phyloP scores from a whole-genome alignment of 192 early-diverging fungal species.

The Jimgerdemannia lactiflua region DNA sequence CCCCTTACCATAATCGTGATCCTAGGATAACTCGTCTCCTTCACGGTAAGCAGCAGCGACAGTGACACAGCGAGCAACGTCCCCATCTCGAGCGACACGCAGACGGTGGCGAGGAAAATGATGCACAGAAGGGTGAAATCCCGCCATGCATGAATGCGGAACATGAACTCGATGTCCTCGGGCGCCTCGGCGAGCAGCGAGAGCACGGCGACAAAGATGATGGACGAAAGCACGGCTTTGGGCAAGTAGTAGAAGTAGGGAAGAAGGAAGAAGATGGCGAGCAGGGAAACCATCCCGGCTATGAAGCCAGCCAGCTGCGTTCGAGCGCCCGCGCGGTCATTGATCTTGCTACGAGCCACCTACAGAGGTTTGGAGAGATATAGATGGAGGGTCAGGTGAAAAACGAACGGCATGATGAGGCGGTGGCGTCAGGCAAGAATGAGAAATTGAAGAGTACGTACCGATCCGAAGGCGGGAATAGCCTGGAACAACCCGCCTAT shows the following conservation, averaged over 20 bases:
- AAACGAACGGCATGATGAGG: no score
- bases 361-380: constrained; percentile 68
- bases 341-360: constrained; percentile 89
- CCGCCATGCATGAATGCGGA: constrained; percentile 70
- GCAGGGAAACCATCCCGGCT: constrained; percentile 67
- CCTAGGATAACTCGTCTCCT: constrained; percentile 83
- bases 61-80: constrained; percentile 88
- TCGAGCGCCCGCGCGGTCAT: constrained; percentile 87
- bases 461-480: constrained; percentile 35
- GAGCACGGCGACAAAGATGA: constrained; percentile 82
- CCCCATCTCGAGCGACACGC: constrained; percentile 89
- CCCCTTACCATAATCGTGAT: constrained; percentile 66
- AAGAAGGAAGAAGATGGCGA: constrained; percentile 80
- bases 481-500: constrained; percentile 72
- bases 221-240: constrained; percentile 50
- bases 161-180: constrained; percentile 77
- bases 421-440: no score
- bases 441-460: constrained; percentile 1
- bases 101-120: constrained; percentile 89
- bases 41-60: constrained; percentile 88
- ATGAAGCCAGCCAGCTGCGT: constrained; percentile 90
- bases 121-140: constrained; percentile 82
- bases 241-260: constrained; percentile 49
- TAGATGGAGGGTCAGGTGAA: no score
- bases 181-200: constrained; percentile 75